These are phyloP conservation scores for Lactuca saligna DNA, from an alignment of 129 eudicot genomes.

Conservation along the genomic window DNA sequence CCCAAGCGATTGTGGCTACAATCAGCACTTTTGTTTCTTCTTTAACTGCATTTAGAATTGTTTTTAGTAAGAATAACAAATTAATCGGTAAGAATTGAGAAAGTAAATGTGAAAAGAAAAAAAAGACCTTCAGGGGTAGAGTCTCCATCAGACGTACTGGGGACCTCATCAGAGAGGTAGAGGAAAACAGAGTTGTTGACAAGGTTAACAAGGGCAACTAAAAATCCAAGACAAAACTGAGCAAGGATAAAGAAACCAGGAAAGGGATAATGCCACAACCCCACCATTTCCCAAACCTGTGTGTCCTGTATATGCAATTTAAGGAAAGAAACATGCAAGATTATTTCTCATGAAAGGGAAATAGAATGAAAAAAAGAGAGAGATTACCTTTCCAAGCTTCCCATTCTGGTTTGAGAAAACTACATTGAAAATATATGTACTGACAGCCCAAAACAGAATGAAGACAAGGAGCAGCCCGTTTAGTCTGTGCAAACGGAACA, in stretches of 20 bases:
- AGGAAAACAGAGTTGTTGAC: constrained; percentile 92
- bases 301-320: constrained; percentile 55
- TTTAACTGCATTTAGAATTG: constrained; percentile 51
- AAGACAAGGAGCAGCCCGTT: constrained; percentile 70
- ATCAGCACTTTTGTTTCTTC: constrained; percentile 89
- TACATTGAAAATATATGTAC: constrained; percentile 73
- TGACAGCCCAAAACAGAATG: constrained; percentile 79
- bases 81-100: constrained; percentile 7
- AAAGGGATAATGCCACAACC: constrained; percentile 95
- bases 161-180: constrained; percentile 67
- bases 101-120: neutral
- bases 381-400: constrained; percentile 55
- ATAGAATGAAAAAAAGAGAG: neutral
- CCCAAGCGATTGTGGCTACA: constrained; percentile 98
- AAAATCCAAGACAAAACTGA: constrained; percentile 89
- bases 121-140: constrained; percentile 64
- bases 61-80: constrained; percentile 17
- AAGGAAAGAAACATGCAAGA: constrained; percentile 8
- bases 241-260: constrained; percentile 94
- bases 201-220: constrained; percentile 91
- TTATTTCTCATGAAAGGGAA: neutral
- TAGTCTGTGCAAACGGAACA: constrained; percentile 73
- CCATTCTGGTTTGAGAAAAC: constrained; percentile 52
- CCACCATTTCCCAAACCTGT: constrained; percentile 96
- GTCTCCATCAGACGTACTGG: constrained; percentile 43